These are phyloP conservation scores for Ceratocystis albifundus DNA, from an alignment of 2,329 filamentous ascomycete genomes.

Conservation along the genomic window DNA sequence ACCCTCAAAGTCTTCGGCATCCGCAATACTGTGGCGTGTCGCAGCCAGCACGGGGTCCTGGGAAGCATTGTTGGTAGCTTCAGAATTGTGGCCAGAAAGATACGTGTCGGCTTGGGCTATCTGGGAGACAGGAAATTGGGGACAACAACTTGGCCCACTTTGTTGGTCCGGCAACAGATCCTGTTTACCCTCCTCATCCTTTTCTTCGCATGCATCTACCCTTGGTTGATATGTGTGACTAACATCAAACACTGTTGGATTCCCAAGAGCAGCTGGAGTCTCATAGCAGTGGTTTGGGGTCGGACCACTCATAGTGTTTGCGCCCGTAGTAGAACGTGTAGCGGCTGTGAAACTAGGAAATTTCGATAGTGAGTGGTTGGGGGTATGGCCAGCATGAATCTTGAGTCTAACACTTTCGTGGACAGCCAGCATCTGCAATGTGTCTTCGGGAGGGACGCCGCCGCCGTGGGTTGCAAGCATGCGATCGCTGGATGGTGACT, in stretches of 20 bases:
- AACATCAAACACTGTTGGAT: constrained; percentile 7
- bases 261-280: constrained; percentile 22
- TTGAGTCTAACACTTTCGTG: constrained; percentile 43
- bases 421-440: constrained; percentile 38
- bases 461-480: constrained; percentile 23
- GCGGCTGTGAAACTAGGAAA: constrained; percentile 32
- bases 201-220: neutral
- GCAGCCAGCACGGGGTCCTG: constrained; percentile 2
- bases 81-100: neutral
- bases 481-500: neutral
- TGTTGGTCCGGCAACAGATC: neutral
- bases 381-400: constrained; percentile 53
- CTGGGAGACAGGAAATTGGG: neutral
- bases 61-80: neutral
- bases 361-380: constrained; percentile 46
- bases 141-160: neutral
- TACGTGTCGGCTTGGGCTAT: neutral
- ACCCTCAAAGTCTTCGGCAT: constrained; percentile 20
- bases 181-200: neutral
- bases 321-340: constrained; percentile 17
- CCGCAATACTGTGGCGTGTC: neutral
- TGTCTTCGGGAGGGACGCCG: constrained; percentile 29
- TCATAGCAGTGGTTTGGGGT: constrained; percentile 20
- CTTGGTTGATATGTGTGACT: constrained; percentile 1
- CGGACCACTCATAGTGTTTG: constrained; percentile 18